Conservation (phyloP, 192 early-diverging fungal species). For the Chytriomyces sp. region DNA sequence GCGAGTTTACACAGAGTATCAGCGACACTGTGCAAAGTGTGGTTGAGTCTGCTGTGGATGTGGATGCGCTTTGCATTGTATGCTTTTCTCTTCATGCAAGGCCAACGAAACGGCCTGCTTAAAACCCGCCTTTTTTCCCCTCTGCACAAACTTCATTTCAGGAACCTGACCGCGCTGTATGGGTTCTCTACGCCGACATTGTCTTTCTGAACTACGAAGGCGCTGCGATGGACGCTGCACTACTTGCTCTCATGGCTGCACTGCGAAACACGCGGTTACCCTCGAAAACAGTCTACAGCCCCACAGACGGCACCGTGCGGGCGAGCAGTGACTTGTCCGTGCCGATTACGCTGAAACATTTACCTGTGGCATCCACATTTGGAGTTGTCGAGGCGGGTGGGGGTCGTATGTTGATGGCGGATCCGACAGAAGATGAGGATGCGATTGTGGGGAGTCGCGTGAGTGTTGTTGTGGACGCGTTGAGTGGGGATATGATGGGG, state of each 20-base stretch:
- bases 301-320: conserved; percentile 63
- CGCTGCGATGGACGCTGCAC: conserved; percentile 83
- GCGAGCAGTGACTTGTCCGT: conserved; percentile 56
- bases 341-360: conserved; percentile 54
- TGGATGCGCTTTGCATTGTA: not conserved
- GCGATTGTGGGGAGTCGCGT: conserved; percentile 57
- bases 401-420: conserved; percentile 50
- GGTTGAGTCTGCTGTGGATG: conserved; percentile 49
- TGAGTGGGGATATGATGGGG: conserved; percentile 56
- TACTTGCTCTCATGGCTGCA: conserved; percentile 80
- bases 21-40: conserved; percentile 79
- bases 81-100: not conserved
- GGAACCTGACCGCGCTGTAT: conserved; percentile 74
- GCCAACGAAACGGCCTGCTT: not conserved
- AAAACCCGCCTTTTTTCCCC: not conserved
- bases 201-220: conserved; percentile 92
- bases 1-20: conserved; percentile 79
- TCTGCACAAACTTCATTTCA: conserved; percentile 20
- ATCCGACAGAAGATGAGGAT: conserved; percentile 78
- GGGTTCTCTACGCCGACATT: conserved; percentile 88
- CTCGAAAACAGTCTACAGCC: conserved; percentile 61
- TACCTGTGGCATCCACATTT: conserved; percentile 66
- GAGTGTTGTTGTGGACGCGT: conserved; percentile 65
- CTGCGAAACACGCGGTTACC: conserved; percentile 78
- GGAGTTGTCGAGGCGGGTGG: conserved; percentile 25